Conservation (phyloP, 257 asterid species). For the Lavandula angustifolia region DNA sequence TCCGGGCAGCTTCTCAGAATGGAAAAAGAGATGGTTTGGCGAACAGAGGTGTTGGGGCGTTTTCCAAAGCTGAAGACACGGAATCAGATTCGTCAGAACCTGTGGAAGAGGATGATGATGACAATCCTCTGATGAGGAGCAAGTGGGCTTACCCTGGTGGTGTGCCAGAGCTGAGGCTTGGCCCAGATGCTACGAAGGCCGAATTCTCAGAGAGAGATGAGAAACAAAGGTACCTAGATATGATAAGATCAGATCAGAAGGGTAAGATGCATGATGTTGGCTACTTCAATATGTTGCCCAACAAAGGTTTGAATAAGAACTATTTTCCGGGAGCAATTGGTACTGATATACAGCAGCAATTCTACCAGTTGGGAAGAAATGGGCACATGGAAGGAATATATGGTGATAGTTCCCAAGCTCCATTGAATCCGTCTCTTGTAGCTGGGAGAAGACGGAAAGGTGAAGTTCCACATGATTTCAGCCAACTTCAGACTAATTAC, state of each 20-base stretch:
- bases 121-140: slow-evolving; percentile 93
- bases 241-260: slow-evolving; percentile 54
- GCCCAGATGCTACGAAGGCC: slow-evolving; percentile 44
- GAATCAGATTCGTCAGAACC: slow-evolving; percentile 95
- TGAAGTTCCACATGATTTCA: slow-evolving; percentile 45
- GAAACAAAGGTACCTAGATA: slow-evolving; percentile 46
- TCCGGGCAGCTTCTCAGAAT: slow-evolving; percentile 45
- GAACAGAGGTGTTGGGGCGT: slow-evolving; percentile 45
- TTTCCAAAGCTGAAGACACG: slow-evolving; percentile 71
- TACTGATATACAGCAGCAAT: slow-evolving; percentile 49
- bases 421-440: slow-evolving; percentile 42
- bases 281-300: slow-evolving; percentile 45
- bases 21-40: slow-evolving; percentile 52
- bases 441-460: slow-evolving; percentile 57
- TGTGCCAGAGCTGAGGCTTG: slow-evolving; percentile 53
- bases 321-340: slow-evolving; percentile 52
- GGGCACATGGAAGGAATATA: slow-evolving; percentile 56
- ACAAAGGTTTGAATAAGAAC: slow-evolving; percentile 44
- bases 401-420: slow-evolving; percentile 50
- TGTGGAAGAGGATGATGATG: slow-evolving; percentile 65
- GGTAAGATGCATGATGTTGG: slow-evolving; percentile 75
- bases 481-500: slow-evolving; percentile 53
- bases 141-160: slow-evolving; percentile 90
- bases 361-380: slow-evolving; percentile 57
- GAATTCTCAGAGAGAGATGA: slow-evolving; percentile 53